A percentile compares a stretch with the other conserved stretches of the same genome.
These are phyloP conservation scores for Coniferiporia sulphurascens DNA, from an alignment of 1,284 basidiomycete genomes.

Conservation along the genomic window DNA sequence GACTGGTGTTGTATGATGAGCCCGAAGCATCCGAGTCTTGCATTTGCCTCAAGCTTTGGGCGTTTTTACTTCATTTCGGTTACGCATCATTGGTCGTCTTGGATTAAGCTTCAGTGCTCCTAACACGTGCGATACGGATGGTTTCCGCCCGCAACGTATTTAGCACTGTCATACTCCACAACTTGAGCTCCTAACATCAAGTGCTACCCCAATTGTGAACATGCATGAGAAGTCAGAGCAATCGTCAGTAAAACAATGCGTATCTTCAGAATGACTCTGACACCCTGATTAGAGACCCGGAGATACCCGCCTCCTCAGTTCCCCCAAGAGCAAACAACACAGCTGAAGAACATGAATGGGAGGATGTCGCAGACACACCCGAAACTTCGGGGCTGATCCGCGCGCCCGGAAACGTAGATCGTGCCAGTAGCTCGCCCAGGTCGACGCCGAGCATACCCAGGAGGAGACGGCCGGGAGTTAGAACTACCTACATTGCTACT, in stretches of 20 bases:
- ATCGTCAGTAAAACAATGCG: too few relatives aligned
- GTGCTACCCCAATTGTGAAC: too few relatives aligned
- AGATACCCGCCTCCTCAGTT: neutral
- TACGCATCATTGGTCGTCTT: too few relatives aligned
- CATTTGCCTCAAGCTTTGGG: too few relatives aligned
- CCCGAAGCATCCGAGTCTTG: neutral
- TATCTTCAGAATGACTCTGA: too few relatives aligned
- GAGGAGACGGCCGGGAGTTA: constrained; percentile 3
- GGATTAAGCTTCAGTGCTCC: too few relatives aligned
- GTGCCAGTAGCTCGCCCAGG: neutral
- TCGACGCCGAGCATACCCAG: neutral
- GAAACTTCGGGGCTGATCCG: neutral
- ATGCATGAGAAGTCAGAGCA: too few relatives aligned
- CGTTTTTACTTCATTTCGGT: too few relatives aligned
- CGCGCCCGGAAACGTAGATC: neutral
- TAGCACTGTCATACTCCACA: too few relatives aligned
- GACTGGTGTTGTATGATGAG: neutral
- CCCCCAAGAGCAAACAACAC: neutral
- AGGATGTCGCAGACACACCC: constrained; percentile 3
- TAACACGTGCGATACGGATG: too few relatives aligned
- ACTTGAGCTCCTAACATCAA: too few relatives aligned
- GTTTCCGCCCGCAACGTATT: too few relatives aligned
- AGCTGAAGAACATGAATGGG: constrained; percentile 12
- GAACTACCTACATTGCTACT: constrained; percentile 13
- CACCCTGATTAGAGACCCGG: neutral